Base-by-base conservation (phyloP, 1,139 yeast species). In the Pichia kudriavzevii region DNA sequence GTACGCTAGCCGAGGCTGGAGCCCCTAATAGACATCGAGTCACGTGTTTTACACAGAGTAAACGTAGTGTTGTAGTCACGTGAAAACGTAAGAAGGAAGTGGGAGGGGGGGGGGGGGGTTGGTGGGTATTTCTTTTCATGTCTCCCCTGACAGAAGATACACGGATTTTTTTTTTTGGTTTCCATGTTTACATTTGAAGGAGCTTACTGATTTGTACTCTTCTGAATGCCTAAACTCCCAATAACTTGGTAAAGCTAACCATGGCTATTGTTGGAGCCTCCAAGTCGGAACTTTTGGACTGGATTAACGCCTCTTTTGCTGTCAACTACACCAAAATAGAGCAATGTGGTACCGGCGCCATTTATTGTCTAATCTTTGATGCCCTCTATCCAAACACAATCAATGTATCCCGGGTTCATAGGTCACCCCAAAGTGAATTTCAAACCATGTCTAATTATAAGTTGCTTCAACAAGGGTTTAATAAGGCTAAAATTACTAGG, bases 291-390 rank as follows among this genome's bases (percentile, higher is more conserved):
- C 69, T 91, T 20, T 62, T 93, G 41, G 72, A 69, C 40, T 93
- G 98, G 97, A 68, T 91, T 46, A 88, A 88, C 54, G 65, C 70
- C 32, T 71, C 83, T 5, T 66, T 85, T 29, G 71, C 70, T 35
- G 59, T 87, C 28, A 67, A 76, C 44, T 73, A 82, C 49, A 67
- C 76, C 34, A 85, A 82, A 52, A 81, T 91, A 3, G 98, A 93
- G 54, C 91, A 87, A 58, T 81, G 95, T 55, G 99, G 99, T 14
- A 76, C 81, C 3, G 99, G 99, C 3, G 95, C 95, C 1, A 93
- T 85, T 3, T 88, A 83, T 56, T 87, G 97, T 59, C 96, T 88
- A 59, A 69, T 91, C 33, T 70, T 88, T 66, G 96, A 91, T 58
- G 75, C 88, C 17, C 75, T 91, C 21, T 82, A 69, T 50, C 78